Evolutionary conservation across 1,139 yeast species (phyloP), one percentile per base, ranked within the genome.

Genomic region (Lodderomyces oxycetoniae): DNA sequence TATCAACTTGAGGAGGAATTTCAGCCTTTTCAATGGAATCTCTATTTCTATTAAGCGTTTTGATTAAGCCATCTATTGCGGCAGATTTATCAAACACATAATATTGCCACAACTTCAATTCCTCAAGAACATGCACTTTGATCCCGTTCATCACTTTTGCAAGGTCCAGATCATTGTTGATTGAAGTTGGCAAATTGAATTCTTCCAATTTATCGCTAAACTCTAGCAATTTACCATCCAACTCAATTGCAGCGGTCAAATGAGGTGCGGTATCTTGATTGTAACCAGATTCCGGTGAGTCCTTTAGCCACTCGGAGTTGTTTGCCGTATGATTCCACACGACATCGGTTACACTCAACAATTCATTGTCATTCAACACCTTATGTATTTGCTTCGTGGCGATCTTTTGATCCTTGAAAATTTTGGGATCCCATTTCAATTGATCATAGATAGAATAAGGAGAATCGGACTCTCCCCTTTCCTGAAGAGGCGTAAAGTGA

Each of bases 241-340:
- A 71, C 46, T 82, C 96, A 35, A 88, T 80, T 1, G 97, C 96
- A 2, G 94, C 63, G 14, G 56, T 68, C 44, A 91, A 70, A 57
- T 91, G 96, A 4, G 97, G 96, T 2, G 97, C 94, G 3, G 96
- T 89, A 36, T 73, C 74, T 21, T 71, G 71, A 41, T 86, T 85
- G 59, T 91, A 91, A 5, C 97, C 97, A 2, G 87, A 77, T 24
- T 89, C 96, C 0, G 97, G 97, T 47, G 83, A 88, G 3, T 80
- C 82, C 35, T 74, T 62, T 26, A 91, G 59, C 98, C 98, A 91
- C 1, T 53, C 61, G 0, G 97, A 87, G 56, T 91, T 86, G 52
- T 85, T 72, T 2, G 97, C 96, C 0, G 97, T 91, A 53, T 91
- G 98, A 55, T 91, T 91, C 70, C 88, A 79, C 2, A 91, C 97